Percentiles rank a stretch among this genome's conserved stretches.
Conservation (phyloP, 305 asterid genomes). For the Fraxinus nigra region DNA sequence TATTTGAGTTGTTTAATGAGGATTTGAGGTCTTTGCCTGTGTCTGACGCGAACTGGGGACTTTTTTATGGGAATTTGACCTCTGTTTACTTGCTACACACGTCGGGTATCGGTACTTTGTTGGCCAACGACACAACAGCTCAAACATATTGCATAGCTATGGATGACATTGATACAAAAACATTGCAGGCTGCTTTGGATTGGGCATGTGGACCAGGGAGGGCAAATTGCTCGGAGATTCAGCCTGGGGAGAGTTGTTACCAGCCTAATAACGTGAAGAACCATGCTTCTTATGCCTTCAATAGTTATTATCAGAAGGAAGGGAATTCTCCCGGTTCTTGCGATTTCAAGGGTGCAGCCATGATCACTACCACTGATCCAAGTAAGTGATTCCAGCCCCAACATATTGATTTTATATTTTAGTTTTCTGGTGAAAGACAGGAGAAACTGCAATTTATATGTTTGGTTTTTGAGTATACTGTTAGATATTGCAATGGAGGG, state of each 20-base stretch:
- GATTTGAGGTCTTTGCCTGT: constrained; percentile 82
- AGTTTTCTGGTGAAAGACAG: background rate
- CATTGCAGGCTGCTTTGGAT: constrained; percentile 84
- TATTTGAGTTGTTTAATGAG: constrained; percentile 90
- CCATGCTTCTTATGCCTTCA: constrained; percentile 91
- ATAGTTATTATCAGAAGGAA: constrained; percentile 85
- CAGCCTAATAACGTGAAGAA: constrained; percentile 79
- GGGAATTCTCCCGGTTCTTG: constrained; percentile 70
- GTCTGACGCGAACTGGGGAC: constrained; percentile 95
- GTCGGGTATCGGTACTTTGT: constrained; percentile 82
- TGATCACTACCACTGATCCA: constrained; percentile 94
- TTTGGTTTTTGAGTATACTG: constrained; percentile 16
- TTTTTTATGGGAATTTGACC: constrained; percentile 75
- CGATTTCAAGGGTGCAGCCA: constrained; percentile 95
- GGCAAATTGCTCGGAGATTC: constrained; percentile 92
- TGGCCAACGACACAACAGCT: constrained; percentile 90
- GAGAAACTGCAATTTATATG: background rate
- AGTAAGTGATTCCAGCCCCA: constrained; percentile 49
- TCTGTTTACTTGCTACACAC: constrained; percentile 92
- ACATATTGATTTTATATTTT: background rate
- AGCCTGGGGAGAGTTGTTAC: constrained; percentile 92
- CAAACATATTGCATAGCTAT: constrained; percentile 75
- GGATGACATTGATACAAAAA: constrained; percentile 66
- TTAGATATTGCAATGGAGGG: background rate
- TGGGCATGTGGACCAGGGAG: constrained; percentile 99